Evolutionary conservation across 768 basidiomycete genomes (phyloP).

Genomic region (Leucocoprinus leucothites): DNA sequence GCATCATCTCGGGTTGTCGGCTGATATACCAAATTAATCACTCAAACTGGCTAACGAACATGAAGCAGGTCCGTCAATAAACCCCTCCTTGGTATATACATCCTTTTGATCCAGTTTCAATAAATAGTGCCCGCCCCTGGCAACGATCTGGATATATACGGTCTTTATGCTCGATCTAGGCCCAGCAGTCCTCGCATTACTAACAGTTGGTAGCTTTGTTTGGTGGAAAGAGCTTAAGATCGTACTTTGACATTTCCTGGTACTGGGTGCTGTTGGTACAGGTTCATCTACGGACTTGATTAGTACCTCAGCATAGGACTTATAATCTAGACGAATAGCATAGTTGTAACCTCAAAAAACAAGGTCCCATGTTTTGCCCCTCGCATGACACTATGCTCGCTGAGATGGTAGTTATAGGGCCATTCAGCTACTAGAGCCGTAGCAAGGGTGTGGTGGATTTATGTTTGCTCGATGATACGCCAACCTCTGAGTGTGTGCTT

Average conservation of each 20-base stretch:
- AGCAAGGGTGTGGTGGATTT: slow-evolving; percentile 16
- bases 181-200: slow-evolving; percentile 56
- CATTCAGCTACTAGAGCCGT: background rate
- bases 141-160: slow-evolving; percentile 76
- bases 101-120: background rate
- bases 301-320: background rate
- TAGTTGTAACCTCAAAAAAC: background rate
- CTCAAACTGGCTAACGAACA: slow-evolving; percentile 67
- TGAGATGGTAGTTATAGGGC: background rate
- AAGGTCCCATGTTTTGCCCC: background rate
- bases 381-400: background rate
- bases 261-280: too few relatives aligned
- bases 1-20: slow-evolving; percentile 55
- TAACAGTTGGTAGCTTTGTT: slow-evolving; percentile 49
- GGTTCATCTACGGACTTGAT: too few relatives aligned
- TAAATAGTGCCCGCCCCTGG: slow-evolving; percentile 68
- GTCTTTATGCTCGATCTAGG: slow-evolving; percentile 67
- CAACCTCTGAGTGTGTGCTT: slow-evolving; percentile 54
- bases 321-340: background rate
- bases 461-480: slow-evolving; percentile 82
- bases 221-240: slow-evolving; percentile 63
- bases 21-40: slow-evolving; percentile 70
- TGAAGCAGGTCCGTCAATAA: slow-evolving; percentile 56
- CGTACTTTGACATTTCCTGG: slow-evolving; percentile 19
- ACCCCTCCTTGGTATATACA: background rate